Evolutionary conservation across 1,284 basidiomycete species (phyloP).

Genomic region (Leccinum colubrinum): DNA sequence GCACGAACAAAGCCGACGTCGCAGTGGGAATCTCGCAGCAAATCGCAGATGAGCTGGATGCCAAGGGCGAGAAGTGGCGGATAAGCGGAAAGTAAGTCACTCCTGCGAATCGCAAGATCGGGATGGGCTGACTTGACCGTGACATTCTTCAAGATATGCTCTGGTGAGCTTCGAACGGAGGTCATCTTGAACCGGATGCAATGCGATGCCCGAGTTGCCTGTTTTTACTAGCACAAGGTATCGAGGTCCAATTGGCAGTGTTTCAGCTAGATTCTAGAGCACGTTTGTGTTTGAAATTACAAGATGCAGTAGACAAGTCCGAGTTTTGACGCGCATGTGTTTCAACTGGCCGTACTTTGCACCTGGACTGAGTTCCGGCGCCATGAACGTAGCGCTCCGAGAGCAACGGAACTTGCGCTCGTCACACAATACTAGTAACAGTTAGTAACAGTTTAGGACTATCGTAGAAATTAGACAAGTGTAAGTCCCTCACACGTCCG

Average conservation of each 20-base stretch:
- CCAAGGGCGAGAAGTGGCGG: constrained; percentile 73
- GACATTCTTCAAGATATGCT: constrained; percentile 23
- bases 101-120: not conserved
- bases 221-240: not conserved
- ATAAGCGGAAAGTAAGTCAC: constrained; percentile 73
- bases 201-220: not conserved
- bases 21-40: constrained; percentile 76
- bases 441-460: no score
- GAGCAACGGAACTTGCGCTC: not conserved
- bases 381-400: not conserved
- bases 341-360: not conserved
- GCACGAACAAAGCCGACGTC: constrained; percentile 97
- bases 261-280: not conserved
- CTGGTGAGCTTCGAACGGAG: constrained; percentile 31
- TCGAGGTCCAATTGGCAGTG: not conserved
- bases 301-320: not conserved
- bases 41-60: constrained; percentile 65
- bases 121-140: not conserved
- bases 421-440: no score
- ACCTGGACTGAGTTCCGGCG: not conserved
- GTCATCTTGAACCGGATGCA: constrained; percentile 1
- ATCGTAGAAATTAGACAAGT: no score
- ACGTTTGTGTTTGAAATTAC: not conserved
- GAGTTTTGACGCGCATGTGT: not conserved
- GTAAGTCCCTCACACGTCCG: no score